A percentile compares a stretch with the other conserved stretches of the same genome.
Conservation (phyloP, 352 stramenopile species). For the Phytophthora macrochlamydospora region DNA sequence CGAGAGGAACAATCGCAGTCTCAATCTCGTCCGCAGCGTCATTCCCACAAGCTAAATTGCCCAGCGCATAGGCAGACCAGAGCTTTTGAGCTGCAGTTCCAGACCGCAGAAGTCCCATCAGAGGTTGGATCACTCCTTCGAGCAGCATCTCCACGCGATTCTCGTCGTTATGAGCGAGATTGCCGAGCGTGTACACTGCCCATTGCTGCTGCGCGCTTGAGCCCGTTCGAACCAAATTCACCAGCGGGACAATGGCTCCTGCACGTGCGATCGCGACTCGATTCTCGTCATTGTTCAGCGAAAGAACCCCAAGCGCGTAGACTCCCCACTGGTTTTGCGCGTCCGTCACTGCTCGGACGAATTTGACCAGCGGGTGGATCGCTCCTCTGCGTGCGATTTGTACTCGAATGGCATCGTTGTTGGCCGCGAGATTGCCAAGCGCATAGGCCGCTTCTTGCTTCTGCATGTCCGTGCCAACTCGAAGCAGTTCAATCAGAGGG, state of each 20-base stretch:
- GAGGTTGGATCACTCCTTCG: slow-evolving; percentile 13
- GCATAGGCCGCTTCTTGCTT: slow-evolving; percentile 21
- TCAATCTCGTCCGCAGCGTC: slow-evolving; percentile 14
- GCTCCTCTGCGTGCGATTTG: slow-evolving; percentile 23
- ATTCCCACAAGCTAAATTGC: slow-evolving; percentile 23
- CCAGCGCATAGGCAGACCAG: slow-evolving; percentile 18
- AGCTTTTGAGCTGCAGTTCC: slow-evolving; percentile 27
- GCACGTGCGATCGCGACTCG: slow-evolving; percentile 23
- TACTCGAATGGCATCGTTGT: slow-evolving; percentile 15
- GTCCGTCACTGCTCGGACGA: slow-evolving; percentile 24
- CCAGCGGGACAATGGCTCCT: slow-evolving; percentile 16
- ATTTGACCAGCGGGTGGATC: slow-evolving; percentile 24
- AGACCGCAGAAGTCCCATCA: slow-evolving; percentile 11
- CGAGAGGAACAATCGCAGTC: slow-evolving; percentile 19
- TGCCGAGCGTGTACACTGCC: slow-evolving; percentile 20
- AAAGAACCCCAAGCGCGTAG: slow-evolving; percentile 18
- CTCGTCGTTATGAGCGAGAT: slow-evolving; percentile 24
- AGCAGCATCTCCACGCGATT: slow-evolving; percentile 20
- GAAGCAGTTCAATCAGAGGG: slow-evolving; percentile 18
- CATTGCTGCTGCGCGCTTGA: slow-evolving; percentile 26
- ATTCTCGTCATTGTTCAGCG: slow-evolving; percentile 22
- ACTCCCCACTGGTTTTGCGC: slow-evolving; percentile 30
- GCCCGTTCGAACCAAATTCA: slow-evolving; percentile 7
- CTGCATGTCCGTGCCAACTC: slow-evolving; percentile 28
- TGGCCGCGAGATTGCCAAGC: slow-evolving; percentile 16